Base-by-base conservation (phyloP, 257 asterid genomes). In the Penstemon davidsonii region DNA sequence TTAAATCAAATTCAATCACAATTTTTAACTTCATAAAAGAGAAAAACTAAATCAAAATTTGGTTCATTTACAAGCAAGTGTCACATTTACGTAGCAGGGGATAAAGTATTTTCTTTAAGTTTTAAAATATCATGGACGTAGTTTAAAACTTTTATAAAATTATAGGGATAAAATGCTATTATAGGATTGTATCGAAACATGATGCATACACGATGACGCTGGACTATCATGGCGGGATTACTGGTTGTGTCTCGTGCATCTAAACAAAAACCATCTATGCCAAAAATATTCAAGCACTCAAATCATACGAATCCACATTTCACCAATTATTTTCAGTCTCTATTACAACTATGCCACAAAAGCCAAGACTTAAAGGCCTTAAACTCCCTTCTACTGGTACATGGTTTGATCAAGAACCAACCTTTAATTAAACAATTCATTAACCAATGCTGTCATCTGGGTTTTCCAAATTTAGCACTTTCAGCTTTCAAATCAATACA, bases 381-480 rank as follows among this genome's bases (percentile, higher is more conserved):
- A 4, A 80, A 70, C 55, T 76, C 86, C 12, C 64, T 74, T 8
- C 70, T 85, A 36, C 71, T 82, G 43, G 60, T 65, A 33, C 71
- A 68, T 49, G 95, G 90, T 52, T 60, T 79, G 70, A 66, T 76
- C 40, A 44, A 62, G 5, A 75, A 71, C 51, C 71, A 70, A 18
- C 52, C 72, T 57, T 52, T 77, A n/a, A 15, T 67, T 19, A 45
- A 53, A 38, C 78, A 72, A 13, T 84, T 82, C 75, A 63, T 83
- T n/a, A 50, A 62, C 40, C 82, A 72, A 4, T 88, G 90, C 69
- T 84, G 80, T 40, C 78, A 69, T 58, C 74, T 79, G 78, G 86
- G 85, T 60, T 74, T 76, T 49, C 74, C 85, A 13, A 78, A 71
- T 47, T 79, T 82, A 75, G 80, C 86, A n/a, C 81, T 82, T 13